Base-by-base conservation (phyloP, 177 flowering plant species). In the Vitis hybrid region DNA sequence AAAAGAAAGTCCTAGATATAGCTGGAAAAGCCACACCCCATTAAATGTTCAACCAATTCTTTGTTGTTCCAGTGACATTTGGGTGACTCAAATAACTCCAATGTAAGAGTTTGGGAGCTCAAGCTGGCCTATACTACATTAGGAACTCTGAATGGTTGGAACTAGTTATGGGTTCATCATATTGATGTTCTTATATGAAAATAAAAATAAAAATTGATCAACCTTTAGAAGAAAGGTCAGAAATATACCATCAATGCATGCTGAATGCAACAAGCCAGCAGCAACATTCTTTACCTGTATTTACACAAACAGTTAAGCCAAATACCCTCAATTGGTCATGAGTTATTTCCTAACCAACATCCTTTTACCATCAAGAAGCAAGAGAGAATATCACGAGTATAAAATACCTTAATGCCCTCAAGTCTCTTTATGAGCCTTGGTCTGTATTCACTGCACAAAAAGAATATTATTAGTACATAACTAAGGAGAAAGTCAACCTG, bases 201-300 rank as follows among this genome's bases (percentile, higher is more conserved):
- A 40, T 40, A 40, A 34, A 34, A 34, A 34, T 4, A 4, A 0
- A 40, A 58, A 9, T 15, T 19, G 26, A 58, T n/a, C 19, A n/a
- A 34, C 3, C 40, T 5, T 40, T 40, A 15, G 14, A 65, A 26
- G 15, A 62, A 59, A 67, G 19, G 26, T n/a, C 51, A 26, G 14
- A 5, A 52, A 66, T 26, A 55, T 89, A 93, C 99, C 98, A 81
- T 79, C 82, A 70, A 87, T 77, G 68, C 97, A 92, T 32, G 90
- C 95, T 66, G 99, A 87, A 86, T 91, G 97, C 81, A 93, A 69
- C 80, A 96, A 68, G 52, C 99, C 99, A 49, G 99, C 94, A 77
- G 93, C 91, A 71, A 87, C 85, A 68, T 61, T 75, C 76, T 85
- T 86, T 14, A 93, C 87, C 99, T 95, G 74, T 50, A 62, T 50